Evolutionary conservation across 805 yeast species (phyloP).

Genomic region (Novakomyces olei): DNA sequence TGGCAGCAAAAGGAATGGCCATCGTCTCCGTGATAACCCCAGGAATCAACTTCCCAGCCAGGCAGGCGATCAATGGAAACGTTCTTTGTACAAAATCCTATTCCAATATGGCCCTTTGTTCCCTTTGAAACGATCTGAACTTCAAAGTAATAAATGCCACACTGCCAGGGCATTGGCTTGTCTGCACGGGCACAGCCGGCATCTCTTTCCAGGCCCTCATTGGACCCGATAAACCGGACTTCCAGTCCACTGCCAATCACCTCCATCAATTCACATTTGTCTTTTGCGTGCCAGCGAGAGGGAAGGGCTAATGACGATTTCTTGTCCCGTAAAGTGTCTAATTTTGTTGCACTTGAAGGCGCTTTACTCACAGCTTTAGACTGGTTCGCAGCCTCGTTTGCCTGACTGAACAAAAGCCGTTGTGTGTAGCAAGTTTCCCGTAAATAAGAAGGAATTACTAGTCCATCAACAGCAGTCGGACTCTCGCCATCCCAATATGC

Average conservation of each 20-base stretch:
- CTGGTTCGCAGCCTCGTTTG: too few relatives aligned
- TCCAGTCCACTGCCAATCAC: neutral
- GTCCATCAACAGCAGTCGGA: too few relatives aligned
- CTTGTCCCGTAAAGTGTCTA: too few relatives aligned
- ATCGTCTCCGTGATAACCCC: conserved; percentile 33
- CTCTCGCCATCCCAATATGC: too few relatives aligned
- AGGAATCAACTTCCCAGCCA: conserved; percentile 26
- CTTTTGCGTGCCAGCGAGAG: conserved; percentile 1
- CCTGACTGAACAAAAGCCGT: too few relatives aligned
- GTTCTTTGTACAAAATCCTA: conserved; percentile 24
- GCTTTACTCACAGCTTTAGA: too few relatives aligned
- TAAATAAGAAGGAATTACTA: too few relatives aligned
- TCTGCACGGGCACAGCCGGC: conserved; percentile 9
- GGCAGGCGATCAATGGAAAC: conserved; percentile 20
- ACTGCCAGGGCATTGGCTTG: conserved; percentile 17
- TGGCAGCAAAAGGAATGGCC: conserved; percentile 23
- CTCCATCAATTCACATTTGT: conserved; percentile 3
- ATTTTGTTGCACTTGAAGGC: too few relatives aligned
- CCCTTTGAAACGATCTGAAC: conserved; percentile 20
- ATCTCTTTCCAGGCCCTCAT: conserved; percentile 6
- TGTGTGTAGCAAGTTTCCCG: too few relatives aligned
- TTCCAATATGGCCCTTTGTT: conserved; percentile 18
- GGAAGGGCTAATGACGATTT: too few relatives aligned
- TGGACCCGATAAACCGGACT: conserved; percentile 1
- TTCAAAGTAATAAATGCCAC: conserved; percentile 32